Conservation (phyloP, 495 filamentous ascomycete genomes). For the Cercophora scortea region DNA sequence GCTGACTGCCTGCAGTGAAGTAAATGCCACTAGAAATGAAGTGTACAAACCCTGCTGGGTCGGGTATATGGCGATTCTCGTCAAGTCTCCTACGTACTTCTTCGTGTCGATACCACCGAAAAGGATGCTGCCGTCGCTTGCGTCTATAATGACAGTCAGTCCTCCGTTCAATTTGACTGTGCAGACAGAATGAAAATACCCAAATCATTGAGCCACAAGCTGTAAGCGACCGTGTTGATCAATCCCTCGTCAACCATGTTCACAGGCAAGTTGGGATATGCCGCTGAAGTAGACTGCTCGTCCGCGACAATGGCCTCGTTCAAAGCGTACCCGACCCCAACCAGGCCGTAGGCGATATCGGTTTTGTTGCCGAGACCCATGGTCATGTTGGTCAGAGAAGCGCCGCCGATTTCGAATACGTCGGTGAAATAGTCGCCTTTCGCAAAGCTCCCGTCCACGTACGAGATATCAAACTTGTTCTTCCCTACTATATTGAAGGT, state of each 20-base stretch:
- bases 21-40: slow-evolving; percentile 71
- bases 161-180: not conserved
- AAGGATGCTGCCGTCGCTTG: slow-evolving; percentile 43
- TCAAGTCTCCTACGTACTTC: slow-evolving; percentile 70
- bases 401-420: slow-evolving; percentile 61
- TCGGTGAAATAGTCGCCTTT: slow-evolving; percentile 78
- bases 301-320: slow-evolving; percentile 67
- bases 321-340: slow-evolving; percentile 76
- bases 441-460: slow-evolving; percentile 74
- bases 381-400: slow-evolving; percentile 59
- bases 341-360: slow-evolving; percentile 64
- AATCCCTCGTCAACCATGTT: slow-evolving; percentile 64
- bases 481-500: slow-evolving; percentile 57
- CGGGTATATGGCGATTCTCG: slow-evolving; percentile 54
- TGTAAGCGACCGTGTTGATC: slow-evolving; percentile 81
- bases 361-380: slow-evolving; percentile 76
- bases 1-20: slow-evolving; percentile 40
- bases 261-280: slow-evolving; percentile 74
- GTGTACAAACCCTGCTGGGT: slow-evolving; percentile 35
- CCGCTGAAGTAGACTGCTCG: slow-evolving; percentile 18
- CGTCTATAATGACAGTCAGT: slow-evolving; percentile 12
- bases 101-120: slow-evolving; percentile 89
- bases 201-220: slow-evolving; percentile 81
- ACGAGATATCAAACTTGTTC: slow-evolving; percentile 75
- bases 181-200: slow-evolving; percentile 22